Percentiles rank a stretch among this genome's conserved stretches.
These are phyloP conservation scores for Phalaenopsis hybrid DNA, from an alignment of 116 monocot species.

Conservation along the genomic window DNA sequence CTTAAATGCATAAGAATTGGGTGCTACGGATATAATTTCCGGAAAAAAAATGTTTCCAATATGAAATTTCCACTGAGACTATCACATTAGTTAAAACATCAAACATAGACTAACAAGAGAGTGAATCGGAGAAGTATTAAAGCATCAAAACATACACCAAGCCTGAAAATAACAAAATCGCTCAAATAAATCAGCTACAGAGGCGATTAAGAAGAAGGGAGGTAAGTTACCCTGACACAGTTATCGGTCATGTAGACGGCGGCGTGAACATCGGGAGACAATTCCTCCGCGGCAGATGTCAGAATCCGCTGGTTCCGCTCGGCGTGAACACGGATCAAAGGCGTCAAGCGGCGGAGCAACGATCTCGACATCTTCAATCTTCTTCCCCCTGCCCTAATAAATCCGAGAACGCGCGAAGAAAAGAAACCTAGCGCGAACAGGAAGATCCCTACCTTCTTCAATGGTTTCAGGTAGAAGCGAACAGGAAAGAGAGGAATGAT, in stretches of 20 bases:
- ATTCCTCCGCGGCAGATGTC: constrained; percentile 16
- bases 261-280: constrained; percentile 4
- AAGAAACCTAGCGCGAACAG: too few species aligned
- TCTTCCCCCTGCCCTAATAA: too few species aligned
- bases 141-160: background rate
- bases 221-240: constrained; percentile 38
- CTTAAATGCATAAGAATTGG: too few species aligned
- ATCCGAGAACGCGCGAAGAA: too few species aligned
- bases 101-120: background rate
- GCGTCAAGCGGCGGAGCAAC: constrained; percentile 19
- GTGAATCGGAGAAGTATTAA: background rate
- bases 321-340: constrained; percentile 16
- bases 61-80: background rate
- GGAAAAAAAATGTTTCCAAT: background rate
- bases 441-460: too few species aligned
- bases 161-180: background rate
- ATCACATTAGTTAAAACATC: background rate
- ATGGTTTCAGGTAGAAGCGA: too few species aligned
- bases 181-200: background rate
- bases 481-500: too few species aligned
- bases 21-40: too few species aligned
- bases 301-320: constrained; percentile 18
- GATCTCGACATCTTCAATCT: constrained; percentile 19
- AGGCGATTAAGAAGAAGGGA: background rate
- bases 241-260: constrained; percentile 50